A percentile compares a stretch with the other conserved stretches of the same genome.
Evolutionary conservation across 495 filamentous ascomycete genomes (phyloP).

Genomic region (Oleoguttula mirabilis): DNA sequence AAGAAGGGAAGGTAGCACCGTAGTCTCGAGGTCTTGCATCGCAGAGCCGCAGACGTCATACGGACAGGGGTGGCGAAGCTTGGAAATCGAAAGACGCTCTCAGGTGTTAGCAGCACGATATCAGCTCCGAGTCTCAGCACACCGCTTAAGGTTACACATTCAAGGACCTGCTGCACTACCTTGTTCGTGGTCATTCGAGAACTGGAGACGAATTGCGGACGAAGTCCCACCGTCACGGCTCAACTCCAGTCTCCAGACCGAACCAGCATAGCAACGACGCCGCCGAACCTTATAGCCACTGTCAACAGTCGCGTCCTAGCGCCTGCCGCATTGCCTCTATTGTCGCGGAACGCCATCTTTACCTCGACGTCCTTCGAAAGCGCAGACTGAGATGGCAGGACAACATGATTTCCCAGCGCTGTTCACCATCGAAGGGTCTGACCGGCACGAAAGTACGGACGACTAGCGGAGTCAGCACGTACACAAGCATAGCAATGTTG

Average conservation of each 20-base stretch:
- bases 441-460: conserved; percentile 21
- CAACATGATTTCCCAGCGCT: conserved; percentile 21
- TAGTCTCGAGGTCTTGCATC: too few relatives aligned
- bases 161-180: neutral
- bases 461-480: neutral
- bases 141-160: neutral
- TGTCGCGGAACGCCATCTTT: neutral
- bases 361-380: neutral
- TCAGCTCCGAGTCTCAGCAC: neutral
- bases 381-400: conserved; percentile 6
- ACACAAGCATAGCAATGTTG: neutral
- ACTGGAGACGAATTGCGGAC: neutral
- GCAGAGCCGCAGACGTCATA: neutral
- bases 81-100: neutral
- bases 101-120: neutral
- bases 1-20: too few relatives aligned
- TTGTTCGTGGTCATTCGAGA: neutral
- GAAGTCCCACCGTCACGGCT: neutral
- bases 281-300: conserved; percentile 1
- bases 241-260: neutral
- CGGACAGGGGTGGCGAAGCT: neutral
- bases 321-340: neutral
- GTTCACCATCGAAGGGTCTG: conserved; percentile 23
- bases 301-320: neutral
- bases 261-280: neutral